phyloP scores from a whole-genome alignment of 176 grass and related monocot genomes.

The Juncus inflexus region DNA sequence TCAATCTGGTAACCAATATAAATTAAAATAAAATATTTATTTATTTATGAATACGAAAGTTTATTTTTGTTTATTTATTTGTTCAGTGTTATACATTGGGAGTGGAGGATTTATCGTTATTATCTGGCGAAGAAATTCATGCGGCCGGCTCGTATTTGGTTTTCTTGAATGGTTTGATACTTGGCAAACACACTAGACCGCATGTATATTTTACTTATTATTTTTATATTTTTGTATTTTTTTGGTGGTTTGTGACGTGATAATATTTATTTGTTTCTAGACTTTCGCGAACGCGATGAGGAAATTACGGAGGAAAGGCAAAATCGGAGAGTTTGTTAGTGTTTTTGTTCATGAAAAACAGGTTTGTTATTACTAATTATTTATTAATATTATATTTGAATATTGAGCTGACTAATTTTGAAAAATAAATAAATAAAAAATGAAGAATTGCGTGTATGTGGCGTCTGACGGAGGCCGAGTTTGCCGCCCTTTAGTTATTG shows the following conservation, averaged over 20 bases:
- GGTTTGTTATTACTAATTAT: slow-evolving; percentile 27
- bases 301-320: slow-evolving; percentile 58
- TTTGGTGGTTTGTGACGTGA: background rate
- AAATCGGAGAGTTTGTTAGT: slow-evolving; percentile 89
- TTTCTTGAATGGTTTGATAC: slow-evolving; percentile 93
- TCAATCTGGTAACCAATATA: slow-evolving; percentile 59
- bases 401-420: background rate
- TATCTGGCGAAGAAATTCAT: slow-evolving; percentile 87
- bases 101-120: slow-evolving; percentile 61
- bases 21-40: background rate
- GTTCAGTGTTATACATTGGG: slow-evolving; percentile 79
- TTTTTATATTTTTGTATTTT: background rate
- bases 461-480: slow-evolving; percentile 94
- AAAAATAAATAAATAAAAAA: slow-evolving; percentile 14
- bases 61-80: slow-evolving; percentile 7
- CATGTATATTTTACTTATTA: slow-evolving; percentile 37
- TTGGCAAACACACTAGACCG: slow-evolving; percentile 81
- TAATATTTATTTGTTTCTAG: slow-evolving; percentile 38
- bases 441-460: slow-evolving; percentile 81
- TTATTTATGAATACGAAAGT: slow-evolving; percentile 7
- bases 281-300: slow-evolving; percentile 82
- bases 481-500: slow-evolving; percentile 94
- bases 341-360: slow-evolving; percentile 95
- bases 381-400: too few species aligned
- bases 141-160: slow-evolving; percentile 82